Base-by-base conservation (phyloP, 2,329 filamentous ascomycete species). In the Lecanicillium sp. region DNA sequence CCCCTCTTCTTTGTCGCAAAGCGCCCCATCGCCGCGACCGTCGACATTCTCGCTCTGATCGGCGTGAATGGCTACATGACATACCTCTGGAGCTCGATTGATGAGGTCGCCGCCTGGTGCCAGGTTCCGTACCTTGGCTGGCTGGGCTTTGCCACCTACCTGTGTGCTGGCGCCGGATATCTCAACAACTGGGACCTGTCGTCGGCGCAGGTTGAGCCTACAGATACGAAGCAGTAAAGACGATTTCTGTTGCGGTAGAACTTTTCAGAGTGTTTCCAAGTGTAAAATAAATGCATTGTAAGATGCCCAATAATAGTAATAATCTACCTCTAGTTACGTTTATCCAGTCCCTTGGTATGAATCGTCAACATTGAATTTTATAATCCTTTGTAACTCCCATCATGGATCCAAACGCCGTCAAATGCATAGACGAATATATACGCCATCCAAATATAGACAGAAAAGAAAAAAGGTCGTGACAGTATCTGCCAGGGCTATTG, bases 1-100 rank as follows among this genome's bases (percentile, higher is more conserved):
- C 90, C 90, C 11, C 73, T 95, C 9, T 95, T 95, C 73, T 95
- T 95, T 56, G 73, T 75, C n/a, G 55, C 82, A 36, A 80, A 81
- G 47, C 75, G 77, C 13, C 87, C 88, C 1, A 70, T 82, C 37
- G 75, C 78, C 53, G 88, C 89, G 4, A 78, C 85, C 6, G 71
- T 73, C 19, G 85, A 95, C 56, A 81, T 94, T 36, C 62, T 85
- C 19, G 71, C 80, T 1, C 68, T 95, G 8, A 68, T 82, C 1
- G 86, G 83, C 8, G 66, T 82, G 20, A 84, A 85, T 34, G 75
- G 71, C 6, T 89, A 87, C 50, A 62, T 95, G 36, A 73, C 84
- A 12, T 84, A 83, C 52, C 63, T 84, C 42, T 95, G 86, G 80
- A 77, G 77, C 44, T 68, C 78, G 45, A 73, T 90, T 33, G 89